Evolutionary conservation across 202 grass and related monocot genomes (phyloP).

Genomic region (Carex sylvatica): DNA sequence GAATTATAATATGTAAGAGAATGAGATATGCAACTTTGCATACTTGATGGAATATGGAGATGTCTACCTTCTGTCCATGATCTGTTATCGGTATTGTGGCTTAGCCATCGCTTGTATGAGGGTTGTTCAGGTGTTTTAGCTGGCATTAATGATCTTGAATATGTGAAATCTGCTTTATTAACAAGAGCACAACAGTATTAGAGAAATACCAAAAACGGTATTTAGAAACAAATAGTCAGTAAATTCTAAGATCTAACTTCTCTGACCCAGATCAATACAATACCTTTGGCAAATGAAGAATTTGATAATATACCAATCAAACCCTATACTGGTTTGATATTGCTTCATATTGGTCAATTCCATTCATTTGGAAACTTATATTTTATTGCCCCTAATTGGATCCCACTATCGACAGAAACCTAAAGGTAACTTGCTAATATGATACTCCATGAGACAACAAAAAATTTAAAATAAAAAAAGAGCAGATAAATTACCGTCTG

Average conservation of each 20-base stretch:
- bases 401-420: background rate
- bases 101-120: constrained; percentile 25
- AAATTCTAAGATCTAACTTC: background rate
- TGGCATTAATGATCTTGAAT: background rate
- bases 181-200: background rate
- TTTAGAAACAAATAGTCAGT: background rate
- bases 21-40: constrained; percentile 27
- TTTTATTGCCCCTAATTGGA: background rate
- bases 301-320: background rate
- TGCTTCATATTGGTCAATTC: background rate
- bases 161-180: constrained; percentile 6
- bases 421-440: background rate
- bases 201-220: background rate
- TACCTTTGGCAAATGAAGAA: background rate
- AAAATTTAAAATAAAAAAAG: background rate
- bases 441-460: background rate
- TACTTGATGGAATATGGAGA: background rate
- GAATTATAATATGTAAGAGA: constrained; percentile 5
- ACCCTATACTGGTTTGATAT: background rate
- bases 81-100: constrained; percentile 5
- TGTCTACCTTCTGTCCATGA: constrained; percentile 9
- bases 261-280: background rate
- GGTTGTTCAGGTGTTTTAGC: constrained; percentile 4
- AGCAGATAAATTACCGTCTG: background rate
- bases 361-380: background rate